phyloP scores from a whole-genome alignment of 2,329 filamentous ascomycete genomes.

The Diaporthe destruens region DNA sequence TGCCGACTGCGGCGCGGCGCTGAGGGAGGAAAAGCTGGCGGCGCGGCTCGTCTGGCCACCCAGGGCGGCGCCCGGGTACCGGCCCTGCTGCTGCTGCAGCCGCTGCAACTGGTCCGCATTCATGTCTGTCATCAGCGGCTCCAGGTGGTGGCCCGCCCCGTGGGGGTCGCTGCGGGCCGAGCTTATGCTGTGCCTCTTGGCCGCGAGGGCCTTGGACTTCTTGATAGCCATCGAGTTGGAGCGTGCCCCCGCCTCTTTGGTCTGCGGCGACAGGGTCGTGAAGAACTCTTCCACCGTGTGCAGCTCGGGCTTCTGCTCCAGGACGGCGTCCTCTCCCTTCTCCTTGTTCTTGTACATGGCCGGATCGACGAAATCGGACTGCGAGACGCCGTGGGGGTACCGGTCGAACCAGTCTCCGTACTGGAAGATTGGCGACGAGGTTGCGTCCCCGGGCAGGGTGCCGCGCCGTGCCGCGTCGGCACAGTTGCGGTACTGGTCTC shows the following conservation, averaged over 20 bases:
- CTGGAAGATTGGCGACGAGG: slow-evolving; percentile 80
- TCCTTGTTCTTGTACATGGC: slow-evolving; percentile 77
- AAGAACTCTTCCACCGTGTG: slow-evolving; percentile 97
- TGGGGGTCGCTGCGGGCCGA: slow-evolving; percentile 52
- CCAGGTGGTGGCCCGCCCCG: slow-evolving; percentile 48
- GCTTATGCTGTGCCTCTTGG: slow-evolving; percentile 52
- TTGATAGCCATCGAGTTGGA: slow-evolving; percentile 30
- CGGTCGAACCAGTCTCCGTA: slow-evolving; percentile 98
- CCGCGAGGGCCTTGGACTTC: slow-evolving; percentile 56
- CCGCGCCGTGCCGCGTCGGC: slow-evolving; percentile 84
- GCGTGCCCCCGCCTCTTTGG: slow-evolving; percentile 54
- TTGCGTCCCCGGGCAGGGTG: slow-evolving; percentile 60
- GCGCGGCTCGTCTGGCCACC: slow-evolving; percentile 57
- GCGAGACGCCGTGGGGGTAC: slow-evolving; percentile 91
- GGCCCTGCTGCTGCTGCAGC: slow-evolving; percentile 56
- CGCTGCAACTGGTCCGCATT: slow-evolving; percentile 51
- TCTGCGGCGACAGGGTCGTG: slow-evolving; percentile 77
- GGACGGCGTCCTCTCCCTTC: slow-evolving; percentile 85
- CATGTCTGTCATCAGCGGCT: slow-evolving; percentile 56
- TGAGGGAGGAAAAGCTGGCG: slow-evolving; percentile 56
- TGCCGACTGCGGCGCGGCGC: slow-evolving; percentile 54
- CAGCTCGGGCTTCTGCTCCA: slow-evolving; percentile 90
- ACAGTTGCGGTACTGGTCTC: slow-evolving; percentile 87
- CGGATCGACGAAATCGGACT: slow-evolving; percentile 85
- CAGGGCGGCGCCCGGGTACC: slow-evolving; percentile 56